phyloP scores from a whole-genome alignment of 768 basidiomycete genomes.

The Exsudoporus frostii region DNA sequence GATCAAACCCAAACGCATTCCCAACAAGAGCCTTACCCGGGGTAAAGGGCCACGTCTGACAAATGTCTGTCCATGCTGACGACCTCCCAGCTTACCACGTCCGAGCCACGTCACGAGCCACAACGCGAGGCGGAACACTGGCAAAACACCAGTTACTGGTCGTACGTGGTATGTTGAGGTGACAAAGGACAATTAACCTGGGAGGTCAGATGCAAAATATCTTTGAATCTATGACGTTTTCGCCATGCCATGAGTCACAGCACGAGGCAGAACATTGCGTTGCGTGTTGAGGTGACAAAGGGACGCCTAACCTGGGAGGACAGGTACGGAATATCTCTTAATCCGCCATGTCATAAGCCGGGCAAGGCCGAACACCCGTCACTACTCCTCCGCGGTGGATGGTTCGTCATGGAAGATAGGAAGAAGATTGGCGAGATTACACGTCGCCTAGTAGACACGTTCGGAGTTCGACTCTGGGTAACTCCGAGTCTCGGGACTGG shows the following conservation, averaged over 20 bases:
- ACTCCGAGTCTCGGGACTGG: no score
- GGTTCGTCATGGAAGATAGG: not conserved
- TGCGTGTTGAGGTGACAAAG: not conserved
- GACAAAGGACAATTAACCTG: not conserved
- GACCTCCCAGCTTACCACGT: not conserved
- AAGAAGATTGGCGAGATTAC: not conserved
- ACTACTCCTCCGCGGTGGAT: not conserved
- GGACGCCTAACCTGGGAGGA: not conserved
- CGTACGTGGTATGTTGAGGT: not conserved
- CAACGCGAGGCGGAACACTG: not conserved
- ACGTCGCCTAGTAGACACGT: no score
- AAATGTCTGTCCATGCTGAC: not conserved
- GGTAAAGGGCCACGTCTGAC: not conserved
- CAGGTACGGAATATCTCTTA: not conserved
- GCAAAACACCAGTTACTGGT: not conserved
- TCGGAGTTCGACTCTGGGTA: no score
- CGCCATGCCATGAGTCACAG: no score
- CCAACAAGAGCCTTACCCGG: not conserved
- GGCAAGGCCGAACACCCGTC: not conserved
- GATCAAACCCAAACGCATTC: not conserved
- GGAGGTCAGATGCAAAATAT: not conserved
- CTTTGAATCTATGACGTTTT: not conserved
- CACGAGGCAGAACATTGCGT: not conserved
- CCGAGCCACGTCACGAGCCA: not conserved
- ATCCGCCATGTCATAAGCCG: not conserved